phyloP scores from a whole-genome alignment of 192 early-diverging fungal species.

The Paraglomus brasilianum region DNA sequence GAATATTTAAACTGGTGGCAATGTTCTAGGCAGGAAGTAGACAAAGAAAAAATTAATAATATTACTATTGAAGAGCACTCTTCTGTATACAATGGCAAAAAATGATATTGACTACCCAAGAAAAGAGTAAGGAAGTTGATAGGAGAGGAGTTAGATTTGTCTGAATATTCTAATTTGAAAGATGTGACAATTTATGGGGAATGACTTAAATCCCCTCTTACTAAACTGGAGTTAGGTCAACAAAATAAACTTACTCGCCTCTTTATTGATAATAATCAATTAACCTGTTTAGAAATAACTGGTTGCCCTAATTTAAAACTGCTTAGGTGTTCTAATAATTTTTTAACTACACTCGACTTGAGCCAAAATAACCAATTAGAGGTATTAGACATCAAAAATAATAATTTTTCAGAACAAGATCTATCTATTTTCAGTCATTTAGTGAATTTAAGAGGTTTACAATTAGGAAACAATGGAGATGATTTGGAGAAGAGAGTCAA shows the following conservation, averaged over 20 bases:
- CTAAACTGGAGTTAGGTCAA: background rate
- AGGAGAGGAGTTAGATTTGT: background rate
- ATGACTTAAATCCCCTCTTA: background rate
- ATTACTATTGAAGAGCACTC: too few species aligned
- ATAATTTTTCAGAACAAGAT: conserved; percentile 1
- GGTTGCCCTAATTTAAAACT: background rate
- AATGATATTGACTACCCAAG: too few species aligned
- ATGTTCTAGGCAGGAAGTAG: too few species aligned
- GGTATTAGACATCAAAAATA: background rate
- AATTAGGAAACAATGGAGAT: conserved; percentile 8
- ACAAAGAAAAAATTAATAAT: too few species aligned
- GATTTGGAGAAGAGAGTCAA: background rate
- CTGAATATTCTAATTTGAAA: background rate
- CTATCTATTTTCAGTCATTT: background rate
- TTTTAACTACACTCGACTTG: background rate
- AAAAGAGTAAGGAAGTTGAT: too few species aligned
- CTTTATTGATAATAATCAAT: background rate
- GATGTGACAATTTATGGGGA: too few species aligned
- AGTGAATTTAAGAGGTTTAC: background rate
- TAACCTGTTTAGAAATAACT: background rate
- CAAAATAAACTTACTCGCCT: background rate
- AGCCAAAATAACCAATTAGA: background rate
- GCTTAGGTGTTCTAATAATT: background rate
- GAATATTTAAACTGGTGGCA: too few species aligned
- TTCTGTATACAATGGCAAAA: too few species aligned